Conservation (phyloP, 1,139 yeast genomes). For the Nakaseomyces glabratus region DNA sequence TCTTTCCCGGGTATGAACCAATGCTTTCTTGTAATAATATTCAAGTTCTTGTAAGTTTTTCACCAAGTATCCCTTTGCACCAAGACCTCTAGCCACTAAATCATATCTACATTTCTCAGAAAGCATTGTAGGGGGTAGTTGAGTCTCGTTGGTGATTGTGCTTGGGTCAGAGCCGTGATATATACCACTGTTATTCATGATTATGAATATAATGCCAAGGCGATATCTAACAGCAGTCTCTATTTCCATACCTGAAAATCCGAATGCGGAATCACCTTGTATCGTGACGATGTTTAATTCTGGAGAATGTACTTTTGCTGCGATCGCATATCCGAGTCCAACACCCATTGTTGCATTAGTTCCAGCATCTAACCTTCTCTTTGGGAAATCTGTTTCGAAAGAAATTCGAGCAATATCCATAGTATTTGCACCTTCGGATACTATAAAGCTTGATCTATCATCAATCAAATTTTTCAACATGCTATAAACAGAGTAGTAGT, state of each 20-base stretch:
- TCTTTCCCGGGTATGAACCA: slow-evolving; percentile 29
- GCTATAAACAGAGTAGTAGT: slow-evolving; percentile 47
- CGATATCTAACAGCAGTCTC: slow-evolving; percentile 51
- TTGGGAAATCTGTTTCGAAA: slow-evolving; percentile 45
- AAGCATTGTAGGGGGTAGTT: slow-evolving; percentile 49
- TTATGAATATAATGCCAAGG: slow-evolving; percentile 46
- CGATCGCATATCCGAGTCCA: slow-evolving; percentile 57
- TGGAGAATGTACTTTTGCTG: slow-evolving; percentile 45
- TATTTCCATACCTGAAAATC: slow-evolving; percentile 56
- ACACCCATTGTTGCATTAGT: slow-evolving; percentile 69
- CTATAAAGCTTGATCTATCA: slow-evolving; percentile 34
- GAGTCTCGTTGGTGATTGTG: slow-evolving; percentile 22
- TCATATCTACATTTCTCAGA: slow-evolving; percentile 49
- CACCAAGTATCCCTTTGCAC: slow-evolving; percentile 45
- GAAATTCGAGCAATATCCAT: slow-evolving; percentile 59
- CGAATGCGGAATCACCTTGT: slow-evolving; percentile 67
- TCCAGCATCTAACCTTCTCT: slow-evolving; percentile 54
- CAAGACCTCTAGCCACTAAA: slow-evolving; percentile 43
- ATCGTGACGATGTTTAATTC: slow-evolving; percentile 43
- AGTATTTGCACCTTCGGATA: slow-evolving; percentile 62
- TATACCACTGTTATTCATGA: slow-evolving; percentile 62
- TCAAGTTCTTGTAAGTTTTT: slow-evolving; percentile 35
- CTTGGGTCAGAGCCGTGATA: slow-evolving; percentile 45
- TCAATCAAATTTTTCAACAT: slow-evolving; percentile 36
- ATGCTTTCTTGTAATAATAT: slow-evolving; percentile 35